These are phyloP conservation scores for Podospora sp. DNA, from an alignment of 495 filamentous ascomycete species.

Conservation along the genomic window DNA sequence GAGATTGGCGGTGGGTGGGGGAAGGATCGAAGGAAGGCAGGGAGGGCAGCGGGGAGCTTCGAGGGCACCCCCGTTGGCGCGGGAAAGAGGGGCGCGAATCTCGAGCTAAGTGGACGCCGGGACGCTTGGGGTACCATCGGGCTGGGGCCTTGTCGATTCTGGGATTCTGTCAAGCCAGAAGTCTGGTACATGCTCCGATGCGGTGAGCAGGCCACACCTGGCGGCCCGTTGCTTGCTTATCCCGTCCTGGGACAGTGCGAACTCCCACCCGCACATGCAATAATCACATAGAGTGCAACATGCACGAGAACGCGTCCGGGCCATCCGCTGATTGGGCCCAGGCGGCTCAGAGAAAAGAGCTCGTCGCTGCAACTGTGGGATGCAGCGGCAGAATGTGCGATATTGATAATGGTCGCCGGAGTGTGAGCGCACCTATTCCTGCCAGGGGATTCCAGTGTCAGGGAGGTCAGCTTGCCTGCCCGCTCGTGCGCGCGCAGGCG, in stretches of 20 bases:
- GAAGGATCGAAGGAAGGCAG: conserved; percentile 6
- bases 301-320: neutral
- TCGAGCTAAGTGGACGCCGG: conserved; percentile 24
- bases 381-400: neutral
- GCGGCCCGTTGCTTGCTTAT: neutral
- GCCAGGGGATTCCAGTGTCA: neutral
- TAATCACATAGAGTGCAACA: conserved; percentile 1
- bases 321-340: neutral
- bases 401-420: neutral
- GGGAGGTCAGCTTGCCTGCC: neutral
- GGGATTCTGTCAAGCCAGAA: conserved; percentile 27
- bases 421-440: neutral
- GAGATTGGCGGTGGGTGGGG: conserved; percentile 32
- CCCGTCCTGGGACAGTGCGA: neutral
- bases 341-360: neutral
- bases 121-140: conserved; percentile 30
- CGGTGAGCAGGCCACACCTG: conserved; percentile 25
- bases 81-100: conserved; percentile 31
- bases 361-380: neutral
- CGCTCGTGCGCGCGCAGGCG: neutral
- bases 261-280: neutral
- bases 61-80: conserved; percentile 19
- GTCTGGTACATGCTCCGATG: conserved; percentile 28
- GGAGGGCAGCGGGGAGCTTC: conserved; percentile 7
- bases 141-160: conserved; percentile 30